Evolutionary conservation across 768 basidiomycete species (phyloP).

Genomic region (Kwoniella pini): DNA sequence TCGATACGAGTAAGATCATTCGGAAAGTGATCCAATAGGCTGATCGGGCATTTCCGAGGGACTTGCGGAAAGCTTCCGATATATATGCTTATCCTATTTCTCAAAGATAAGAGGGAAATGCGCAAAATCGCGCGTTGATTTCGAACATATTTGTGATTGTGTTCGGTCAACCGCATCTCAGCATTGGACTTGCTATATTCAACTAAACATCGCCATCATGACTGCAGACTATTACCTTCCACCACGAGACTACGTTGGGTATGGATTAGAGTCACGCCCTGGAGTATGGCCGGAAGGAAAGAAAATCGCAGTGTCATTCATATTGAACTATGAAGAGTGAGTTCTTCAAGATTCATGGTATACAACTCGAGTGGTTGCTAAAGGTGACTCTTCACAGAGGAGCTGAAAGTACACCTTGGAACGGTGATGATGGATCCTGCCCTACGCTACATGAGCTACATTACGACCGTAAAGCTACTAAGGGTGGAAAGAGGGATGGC

Average conservation of each 20-base stretch:
- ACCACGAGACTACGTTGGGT: slow-evolving; percentile 40
- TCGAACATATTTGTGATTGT: too few relatives aligned
- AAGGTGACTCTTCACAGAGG: slow-evolving; percentile 1
- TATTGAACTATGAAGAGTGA: slow-evolving; percentile 38
- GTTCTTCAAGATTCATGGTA: neutral
- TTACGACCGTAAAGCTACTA: slow-evolving; percentile 24
- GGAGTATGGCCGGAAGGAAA: slow-evolving; percentile 32
- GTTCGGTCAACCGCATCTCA: too few relatives aligned
- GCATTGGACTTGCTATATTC: too few relatives aligned
- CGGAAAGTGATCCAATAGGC: too few relatives aligned
- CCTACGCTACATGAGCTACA: slow-evolving; percentile 34
- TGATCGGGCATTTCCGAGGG: too few relatives aligned
- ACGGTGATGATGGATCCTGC: slow-evolving; percentile 32
- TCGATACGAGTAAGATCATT: too few relatives aligned
- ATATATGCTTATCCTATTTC: too few relatives aligned
- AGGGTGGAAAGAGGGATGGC: slow-evolving; percentile 27
- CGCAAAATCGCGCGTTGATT: too few relatives aligned
- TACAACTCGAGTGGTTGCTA: neutral
- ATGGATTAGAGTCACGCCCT: slow-evolving; percentile 23
- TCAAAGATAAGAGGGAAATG: too few relatives aligned
- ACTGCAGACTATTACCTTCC: slow-evolving; percentile 13
- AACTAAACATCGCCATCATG: too few relatives aligned
- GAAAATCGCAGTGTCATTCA: slow-evolving; percentile 42
- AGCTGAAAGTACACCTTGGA: slow-evolving; percentile 39
- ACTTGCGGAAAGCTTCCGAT: too few relatives aligned